Conservation (phyloP, 2,329 filamentous ascomycete species). For the Cordyceps cateniannulata region DNA sequence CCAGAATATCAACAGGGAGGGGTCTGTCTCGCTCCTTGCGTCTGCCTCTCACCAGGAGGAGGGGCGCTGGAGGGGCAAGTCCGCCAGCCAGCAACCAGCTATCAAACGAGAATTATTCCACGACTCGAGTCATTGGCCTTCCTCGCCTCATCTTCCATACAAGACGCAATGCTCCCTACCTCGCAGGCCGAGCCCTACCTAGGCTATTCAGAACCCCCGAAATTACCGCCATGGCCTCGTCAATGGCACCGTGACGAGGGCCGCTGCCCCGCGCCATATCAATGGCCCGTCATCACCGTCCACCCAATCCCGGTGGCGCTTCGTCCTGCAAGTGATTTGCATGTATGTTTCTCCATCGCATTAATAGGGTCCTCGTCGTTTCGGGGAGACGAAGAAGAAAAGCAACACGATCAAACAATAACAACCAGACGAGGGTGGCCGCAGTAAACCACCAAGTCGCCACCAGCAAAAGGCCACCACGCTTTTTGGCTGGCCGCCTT, state of each 20-base stretch:
- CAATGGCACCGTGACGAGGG: not conserved
- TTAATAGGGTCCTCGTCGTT: not conserved
- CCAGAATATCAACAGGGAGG: not conserved
- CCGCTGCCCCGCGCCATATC: not conserved
- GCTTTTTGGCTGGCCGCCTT: not conserved
- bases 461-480: not conserved
- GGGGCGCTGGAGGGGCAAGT: not conserved
- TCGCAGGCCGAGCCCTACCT: not conserved
- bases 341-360: not conserved
- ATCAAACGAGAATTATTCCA: not conserved
- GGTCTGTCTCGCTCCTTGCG: not conserved
- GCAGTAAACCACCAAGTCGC: conserved; percentile 1
- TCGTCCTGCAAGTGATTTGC: conserved; percentile 1
- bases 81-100: not conserved
- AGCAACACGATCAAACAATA: not conserved
- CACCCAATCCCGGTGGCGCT: not conserved
- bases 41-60: not conserved
- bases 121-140: not conserved
- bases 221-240: not conserved
- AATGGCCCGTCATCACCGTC: no score
- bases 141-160: not conserved
- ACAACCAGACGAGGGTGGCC: not conserved
- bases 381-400: not conserved
- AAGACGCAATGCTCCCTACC: not conserved
- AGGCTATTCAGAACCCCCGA: not conserved